Evolutionary conservation across 306 rosid genomes (phyloP), one percentile per base, ranked within the genome.

Genomic region (Trifolium subterraneum): DNA sequence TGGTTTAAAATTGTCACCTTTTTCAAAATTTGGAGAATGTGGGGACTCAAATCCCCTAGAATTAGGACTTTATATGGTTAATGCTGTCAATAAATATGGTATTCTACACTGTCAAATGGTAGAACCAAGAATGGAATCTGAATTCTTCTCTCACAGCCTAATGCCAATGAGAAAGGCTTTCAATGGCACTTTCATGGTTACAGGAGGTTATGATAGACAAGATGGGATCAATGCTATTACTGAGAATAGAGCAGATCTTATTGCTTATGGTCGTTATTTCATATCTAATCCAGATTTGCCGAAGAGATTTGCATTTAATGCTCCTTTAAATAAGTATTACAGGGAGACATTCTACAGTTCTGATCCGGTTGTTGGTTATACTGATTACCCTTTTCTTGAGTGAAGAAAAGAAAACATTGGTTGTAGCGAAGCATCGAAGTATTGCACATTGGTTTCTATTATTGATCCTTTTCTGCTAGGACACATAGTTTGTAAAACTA

Each of bases 311-410:
- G 16, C 50, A 44, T 16, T 44, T 44, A 4, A 44, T 44, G 50
- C 50, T 44, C 50, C 50, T 44, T 16, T 44, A 0, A 44, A 44
- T 15, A 44, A 44, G n/a, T 44, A 44, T 44, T 12, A 44, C 6
- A 44, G 50, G 50, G 50, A 44, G 50, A 44, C 50, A 44, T 44
- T 44, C 50, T 44, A 44, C 16, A 13, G 6, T 44, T 13, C 16
- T 4, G 50, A 44, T 44, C 50, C 50, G 1, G 6, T 44, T 44
- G 0, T 44, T 4, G 50, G 50, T 44, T 44, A 44, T 44, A 44
- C 50, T 4, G 16, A 44, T 1, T 44, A 44, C 8, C 50, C 50
- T 35, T 85, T 86, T 82, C 87, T 92, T 18, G 82, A 79, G 64
- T 70, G 31, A 69, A 6, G 55, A 35, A 77, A 27, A n/a, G n/a